Base-by-base conservation (phyloP, 495 filamentous ascomycete genomes). In the Penicillium egyptiacum region DNA sequence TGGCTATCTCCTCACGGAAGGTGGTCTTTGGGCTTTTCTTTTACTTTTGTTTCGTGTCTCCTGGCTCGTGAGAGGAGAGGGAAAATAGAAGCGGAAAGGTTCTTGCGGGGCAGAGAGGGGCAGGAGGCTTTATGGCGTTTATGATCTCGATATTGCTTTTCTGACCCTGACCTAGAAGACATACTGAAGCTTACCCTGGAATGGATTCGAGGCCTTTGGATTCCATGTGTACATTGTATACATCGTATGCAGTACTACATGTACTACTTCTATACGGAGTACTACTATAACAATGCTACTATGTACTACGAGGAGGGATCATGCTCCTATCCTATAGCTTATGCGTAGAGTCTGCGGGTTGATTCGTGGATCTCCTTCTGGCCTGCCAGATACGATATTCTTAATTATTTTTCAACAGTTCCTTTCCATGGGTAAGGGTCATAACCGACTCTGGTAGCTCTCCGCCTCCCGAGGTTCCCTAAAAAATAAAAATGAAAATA, bases 71-170 rank as follows among this genome's bases (percentile, higher is more conserved):
- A 42, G 20, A 42, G 23, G 42, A 30, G 41, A 55, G 19, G 50
- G 48, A 59, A 56, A 67, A 62, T 65, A 62, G 62, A 55, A 64
- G 58, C 61, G 58, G 64, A 60, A 19, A 59, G 47, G 49, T 61
- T 56, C 48, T 56, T 57, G 53, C 35, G 57, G 64, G 64, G 64
- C 62, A 55, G 40, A 47, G 56, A 53, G 55, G 53, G 48, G 59
- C 51, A 45, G 37, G 31, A 33, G 33, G 43, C 42, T 47, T 61
- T 52, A 47, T 40, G 28, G 47, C 37, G n/a, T 44, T 35, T 28
- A 40, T 62, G 56, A 65, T 65, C 10, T 33, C 4, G 10, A 33
- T 10, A 1, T 55, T 62, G 49, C 55, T 30, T 48, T 47, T 35
- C 11, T 12, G 48, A 43, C 22, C 40, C 41, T 33, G 12, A 14